Evolutionary conservation across 202 grass and related monocot genomes (phyloP).

Genomic region (Eragrostis tef): DNA sequence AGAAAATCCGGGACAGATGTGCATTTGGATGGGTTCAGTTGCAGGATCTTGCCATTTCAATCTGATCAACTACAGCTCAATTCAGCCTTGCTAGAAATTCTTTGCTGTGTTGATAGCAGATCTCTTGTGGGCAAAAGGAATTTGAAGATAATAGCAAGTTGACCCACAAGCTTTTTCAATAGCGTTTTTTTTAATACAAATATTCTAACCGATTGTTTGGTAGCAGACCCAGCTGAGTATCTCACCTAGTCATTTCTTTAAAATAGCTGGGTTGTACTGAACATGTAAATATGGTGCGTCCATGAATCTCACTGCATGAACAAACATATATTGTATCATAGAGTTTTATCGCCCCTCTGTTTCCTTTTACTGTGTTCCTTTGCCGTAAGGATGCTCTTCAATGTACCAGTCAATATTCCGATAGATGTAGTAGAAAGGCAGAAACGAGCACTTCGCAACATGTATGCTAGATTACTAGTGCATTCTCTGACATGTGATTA

Average conservation of each 20-base stretch:
- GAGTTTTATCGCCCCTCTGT: background rate
- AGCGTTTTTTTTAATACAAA: background rate
- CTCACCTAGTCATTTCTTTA: background rate
- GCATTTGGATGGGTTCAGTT: conserved; percentile 86
- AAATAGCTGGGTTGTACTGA: conserved; percentile 6
- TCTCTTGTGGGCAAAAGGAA: conserved; percentile 23
- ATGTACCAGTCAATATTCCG: background rate
- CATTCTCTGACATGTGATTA: background rate
- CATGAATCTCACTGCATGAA: conserved; percentile 3
- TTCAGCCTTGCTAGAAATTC: background rate
- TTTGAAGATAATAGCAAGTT: background rate
- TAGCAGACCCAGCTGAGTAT: background rate
- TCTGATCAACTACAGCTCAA: conserved; percentile 45
- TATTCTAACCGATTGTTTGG: background rate
- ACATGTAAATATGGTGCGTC: conserved; percentile 42
- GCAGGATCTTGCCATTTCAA: conserved; percentile 66
- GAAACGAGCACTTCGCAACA: background rate
- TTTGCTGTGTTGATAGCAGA: conserved; percentile 7
- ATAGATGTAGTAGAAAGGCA: background rate
- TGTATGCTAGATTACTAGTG: too few species aligned
- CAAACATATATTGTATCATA: conserved; percentile 12
- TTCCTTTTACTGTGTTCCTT: background rate
- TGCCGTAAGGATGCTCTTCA: too few species aligned
- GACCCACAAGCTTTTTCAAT: background rate
- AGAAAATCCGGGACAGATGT: conserved; percentile 79